Conservation (phyloP, 1,284 basidiomycete species). For the Puccinia polysora region DNA sequence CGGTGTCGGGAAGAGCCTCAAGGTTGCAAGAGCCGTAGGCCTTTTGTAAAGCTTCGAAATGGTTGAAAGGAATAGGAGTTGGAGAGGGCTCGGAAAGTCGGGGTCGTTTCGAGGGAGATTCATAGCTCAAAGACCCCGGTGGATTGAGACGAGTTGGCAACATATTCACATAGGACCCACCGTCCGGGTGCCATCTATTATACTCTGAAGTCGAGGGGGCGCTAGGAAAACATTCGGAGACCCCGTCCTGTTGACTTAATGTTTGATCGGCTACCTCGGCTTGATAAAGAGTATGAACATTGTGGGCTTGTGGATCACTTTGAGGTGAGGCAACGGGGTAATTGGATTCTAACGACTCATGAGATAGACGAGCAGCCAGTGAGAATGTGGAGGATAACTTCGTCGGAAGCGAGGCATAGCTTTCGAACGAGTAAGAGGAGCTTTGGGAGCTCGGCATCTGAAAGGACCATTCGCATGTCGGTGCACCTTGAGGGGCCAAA, state of each 20-base stretch:
- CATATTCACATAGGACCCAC: not conserved
- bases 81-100: not conserved
- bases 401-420: not conserved
- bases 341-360: not conserved
- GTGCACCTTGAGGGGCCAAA: not conserved
- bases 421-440: not conserved
- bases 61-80: not conserved
- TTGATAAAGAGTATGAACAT: not conserved
- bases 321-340: conserved; percentile 2
- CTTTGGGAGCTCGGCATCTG: not conserved
- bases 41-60: conserved; percentile 9
- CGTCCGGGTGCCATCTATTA: conserved; percentile 1
- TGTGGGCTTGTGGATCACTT: not conserved
- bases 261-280: not conserved
- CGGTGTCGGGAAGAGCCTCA: not conserved
- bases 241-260: not conserved
- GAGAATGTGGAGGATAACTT: not conserved
- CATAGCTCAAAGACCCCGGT: not conserved
- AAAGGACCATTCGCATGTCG: conserved; percentile 10
- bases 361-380: not conserved
- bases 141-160: not conserved
- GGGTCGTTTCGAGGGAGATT: conserved; percentile 14
- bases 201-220: conserved; percentile 9
- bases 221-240: conserved; percentile 1
- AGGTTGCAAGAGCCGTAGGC: not conserved